phyloP scores from a whole-genome alignment of 2,329 filamentous ascomycete species.

The Botryotinia narcissicola region DNA sequence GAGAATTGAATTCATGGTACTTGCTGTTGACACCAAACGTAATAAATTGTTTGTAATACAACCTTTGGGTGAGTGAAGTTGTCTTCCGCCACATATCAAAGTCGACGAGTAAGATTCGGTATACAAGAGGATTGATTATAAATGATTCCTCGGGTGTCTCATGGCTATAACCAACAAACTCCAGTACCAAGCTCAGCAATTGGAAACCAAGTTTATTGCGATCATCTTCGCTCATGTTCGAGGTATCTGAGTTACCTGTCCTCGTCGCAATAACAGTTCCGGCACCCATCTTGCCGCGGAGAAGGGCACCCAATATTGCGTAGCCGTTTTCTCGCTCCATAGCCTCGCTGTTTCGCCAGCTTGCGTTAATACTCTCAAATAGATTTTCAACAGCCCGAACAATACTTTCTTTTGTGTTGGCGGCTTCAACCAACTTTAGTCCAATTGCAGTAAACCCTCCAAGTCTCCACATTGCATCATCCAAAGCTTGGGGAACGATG shows the following conservation, averaged over 20 bases:
- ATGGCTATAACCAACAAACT: slow-evolving; percentile 86
- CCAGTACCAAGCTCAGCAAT: slow-evolving; percentile 73
- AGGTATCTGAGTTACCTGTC: slow-evolving; percentile 35
- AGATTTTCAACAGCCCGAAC: slow-evolving; percentile 78
- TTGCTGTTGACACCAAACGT: slow-evolving; percentile 88
- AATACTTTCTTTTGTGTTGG: slow-evolving; percentile 67
- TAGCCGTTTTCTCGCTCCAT: slow-evolving; percentile 98
- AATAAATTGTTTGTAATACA: slow-evolving; percentile 92
- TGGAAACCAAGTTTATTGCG: slow-evolving; percentile 57
- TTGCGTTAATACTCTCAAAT: slow-evolving; percentile 81
- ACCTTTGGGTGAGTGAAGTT: slow-evolving; percentile 70
- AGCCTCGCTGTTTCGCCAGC: slow-evolving; percentile 96
- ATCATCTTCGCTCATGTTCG: slow-evolving; percentile 49
- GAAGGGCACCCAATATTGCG: slow-evolving; percentile 76
- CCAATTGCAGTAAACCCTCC: slow-evolving; percentile 87
- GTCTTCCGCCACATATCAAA: slow-evolving; percentile 89
- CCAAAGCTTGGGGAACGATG: slow-evolving; percentile 76
- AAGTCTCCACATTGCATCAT: slow-evolving; percentile 88
- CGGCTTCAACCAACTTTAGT: slow-evolving; percentile 78
- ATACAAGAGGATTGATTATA: slow-evolving; percentile 93
- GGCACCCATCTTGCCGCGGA: slow-evolving; percentile 75
- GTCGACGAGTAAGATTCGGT: slow-evolving; percentile 87
- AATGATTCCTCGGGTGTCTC: slow-evolving; percentile 80
- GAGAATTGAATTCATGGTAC: slow-evolving; percentile 87
- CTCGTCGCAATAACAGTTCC: slow-evolving; percentile 43